phyloP scores from a whole-genome alignment of 352 stramenopile genomes.

The Saprolegnia parasitica region DNA sequence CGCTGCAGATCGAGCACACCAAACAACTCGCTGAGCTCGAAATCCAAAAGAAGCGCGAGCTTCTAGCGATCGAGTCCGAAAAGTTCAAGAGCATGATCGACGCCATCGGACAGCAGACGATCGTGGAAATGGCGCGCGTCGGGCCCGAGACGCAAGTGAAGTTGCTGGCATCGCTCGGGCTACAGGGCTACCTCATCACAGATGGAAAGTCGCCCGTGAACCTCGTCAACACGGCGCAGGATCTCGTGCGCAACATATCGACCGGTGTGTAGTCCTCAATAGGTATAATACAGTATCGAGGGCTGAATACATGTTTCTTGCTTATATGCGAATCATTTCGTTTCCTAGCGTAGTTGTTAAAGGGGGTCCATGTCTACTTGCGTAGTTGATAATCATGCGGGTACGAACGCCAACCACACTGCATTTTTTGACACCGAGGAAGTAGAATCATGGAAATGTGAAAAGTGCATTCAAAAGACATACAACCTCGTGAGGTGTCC shows the following conservation, averaged over 20 bases:
- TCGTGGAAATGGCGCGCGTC: slow-evolving; percentile 64
- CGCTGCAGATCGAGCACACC: slow-evolving; percentile 48
- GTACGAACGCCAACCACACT: too few species aligned
- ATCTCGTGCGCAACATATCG: slow-evolving; percentile 67
- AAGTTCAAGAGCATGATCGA: slow-evolving; percentile 81
- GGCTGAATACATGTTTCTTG: too few species aligned
- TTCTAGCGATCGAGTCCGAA: slow-evolving; percentile 71
- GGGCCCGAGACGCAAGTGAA: slow-evolving; percentile 72
- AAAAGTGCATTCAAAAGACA: not conserved
- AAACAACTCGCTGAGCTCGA: slow-evolving; percentile 63
- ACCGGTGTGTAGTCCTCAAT: not conserved
- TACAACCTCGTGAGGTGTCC: too few species aligned
- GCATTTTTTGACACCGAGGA: not conserved
- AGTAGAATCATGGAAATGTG: not conserved
- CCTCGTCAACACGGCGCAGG: slow-evolving; percentile 62
- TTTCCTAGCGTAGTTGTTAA: too few species aligned
- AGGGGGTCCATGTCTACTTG: too few species aligned
- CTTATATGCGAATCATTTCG: too few species aligned
- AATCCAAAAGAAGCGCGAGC: slow-evolving; percentile 67
- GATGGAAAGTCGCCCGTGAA: slow-evolving; percentile 80
- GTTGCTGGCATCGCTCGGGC: slow-evolving; percentile 64
- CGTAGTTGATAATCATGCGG: not conserved
- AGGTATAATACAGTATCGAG: too few species aligned
- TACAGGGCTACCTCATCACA: slow-evolving; percentile 81
- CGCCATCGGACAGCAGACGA: slow-evolving; percentile 66